Evolutionary conservation across 164 flowering plant genomes (phyloP).

Genomic region (Cinnamomum chago): DNA sequence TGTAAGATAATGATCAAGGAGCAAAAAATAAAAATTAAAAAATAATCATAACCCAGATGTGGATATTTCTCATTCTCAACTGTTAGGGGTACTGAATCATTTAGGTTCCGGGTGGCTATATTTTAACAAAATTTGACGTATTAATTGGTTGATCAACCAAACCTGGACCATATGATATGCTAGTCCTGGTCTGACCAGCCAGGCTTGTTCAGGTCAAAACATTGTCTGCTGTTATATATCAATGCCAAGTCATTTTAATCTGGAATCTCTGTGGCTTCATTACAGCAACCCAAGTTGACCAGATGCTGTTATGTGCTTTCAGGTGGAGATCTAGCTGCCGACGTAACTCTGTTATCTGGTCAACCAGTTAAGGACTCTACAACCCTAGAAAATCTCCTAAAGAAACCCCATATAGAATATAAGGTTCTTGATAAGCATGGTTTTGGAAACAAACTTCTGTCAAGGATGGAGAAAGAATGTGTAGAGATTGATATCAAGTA

Average conservation of each 20-base stretch:
- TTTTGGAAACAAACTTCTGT: slow-evolving; percentile 61
- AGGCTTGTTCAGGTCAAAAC: not conserved
- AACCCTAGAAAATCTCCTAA: slow-evolving; percentile 76
- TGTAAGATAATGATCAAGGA: too few relatives aligned
- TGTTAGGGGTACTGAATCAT: not conserved
- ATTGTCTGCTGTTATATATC: not conserved
- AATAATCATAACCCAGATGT: too few relatives aligned
- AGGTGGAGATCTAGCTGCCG: slow-evolving; percentile 86
- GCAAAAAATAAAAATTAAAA: too few relatives aligned
- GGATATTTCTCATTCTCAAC: not conserved
- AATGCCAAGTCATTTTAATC: too few relatives aligned
- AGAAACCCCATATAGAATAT: slow-evolving; percentile 86
- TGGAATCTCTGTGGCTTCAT: not conserved
- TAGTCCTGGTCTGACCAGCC: not conserved
- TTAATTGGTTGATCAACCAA: not conserved
- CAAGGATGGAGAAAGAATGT: slow-evolving; percentile 76
- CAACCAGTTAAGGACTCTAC: slow-evolving; percentile 76
- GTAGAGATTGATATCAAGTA: slow-evolving; percentile 92
- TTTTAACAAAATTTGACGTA: not conserved
- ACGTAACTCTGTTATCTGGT: slow-evolving; percentile 56
- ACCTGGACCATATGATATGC: not conserved
- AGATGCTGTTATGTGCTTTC: slow-evolving; percentile 8
- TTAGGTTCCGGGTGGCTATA: not conserved
- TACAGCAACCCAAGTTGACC: not conserved
- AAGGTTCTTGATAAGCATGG: slow-evolving; percentile 87